Evolutionary conservation across 768 basidiomycete species (phyloP).

Genomic region (Pulveroboletus sp.): DNA sequence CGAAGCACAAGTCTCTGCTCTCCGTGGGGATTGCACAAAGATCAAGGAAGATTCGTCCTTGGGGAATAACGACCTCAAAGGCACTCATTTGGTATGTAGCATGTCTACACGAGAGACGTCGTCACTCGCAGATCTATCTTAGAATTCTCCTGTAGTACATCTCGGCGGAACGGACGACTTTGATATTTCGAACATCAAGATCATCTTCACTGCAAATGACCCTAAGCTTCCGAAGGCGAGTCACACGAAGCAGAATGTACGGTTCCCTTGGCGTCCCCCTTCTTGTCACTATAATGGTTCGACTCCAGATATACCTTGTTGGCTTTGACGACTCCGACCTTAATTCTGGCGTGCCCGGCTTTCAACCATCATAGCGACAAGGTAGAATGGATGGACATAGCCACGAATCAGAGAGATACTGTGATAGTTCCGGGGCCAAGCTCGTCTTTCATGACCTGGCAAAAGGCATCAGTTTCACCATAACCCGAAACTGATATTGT

Average conservation of each 20-base stretch:
- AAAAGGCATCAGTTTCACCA: constrained; percentile 61
- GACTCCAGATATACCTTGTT: constrained; percentile 64
- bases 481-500: constrained; percentile 85
- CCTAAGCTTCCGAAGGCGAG: constrained; percentile 68
- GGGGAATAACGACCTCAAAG: constrained; percentile 55
- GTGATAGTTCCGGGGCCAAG: constrained; percentile 55
- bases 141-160: constrained; percentile 78
- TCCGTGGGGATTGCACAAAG: constrained; percentile 53
- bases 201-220: constrained; percentile 87
- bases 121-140: neutral
- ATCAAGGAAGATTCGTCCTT: constrained; percentile 49
- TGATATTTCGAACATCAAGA: constrained; percentile 60
- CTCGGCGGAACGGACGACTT: constrained; percentile 85
- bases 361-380: constrained; percentile 65
- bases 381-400: constrained; percentile 86
- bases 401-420: constrained; percentile 78
- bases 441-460: constrained; percentile 75
- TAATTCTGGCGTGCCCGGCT: constrained; percentile 75
- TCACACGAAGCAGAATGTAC: constrained; percentile 88
- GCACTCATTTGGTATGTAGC: constrained; percentile 61
- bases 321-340: constrained; percentile 59
- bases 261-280: neutral
- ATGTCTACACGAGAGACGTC: neutral
- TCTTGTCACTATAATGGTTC: neutral
- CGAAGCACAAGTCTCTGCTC: constrained; percentile 71